Conservation (phyloP, 2,329 filamentous ascomycete species). For the Chalaropsis thielavioides region DNA sequence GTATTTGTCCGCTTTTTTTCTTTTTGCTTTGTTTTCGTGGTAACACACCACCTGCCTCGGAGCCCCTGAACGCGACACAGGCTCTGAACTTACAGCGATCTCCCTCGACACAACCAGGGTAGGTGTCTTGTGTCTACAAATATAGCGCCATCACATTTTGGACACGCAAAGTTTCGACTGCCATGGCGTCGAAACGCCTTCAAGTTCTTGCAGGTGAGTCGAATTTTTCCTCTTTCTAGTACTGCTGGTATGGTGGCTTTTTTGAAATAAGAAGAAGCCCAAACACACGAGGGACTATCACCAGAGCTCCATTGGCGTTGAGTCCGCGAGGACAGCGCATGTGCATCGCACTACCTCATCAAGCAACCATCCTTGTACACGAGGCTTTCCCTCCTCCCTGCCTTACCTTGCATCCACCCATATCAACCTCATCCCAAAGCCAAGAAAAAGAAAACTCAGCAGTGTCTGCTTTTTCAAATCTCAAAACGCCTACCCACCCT, state of each 20-base stretch:
- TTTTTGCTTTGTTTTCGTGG: background rate
- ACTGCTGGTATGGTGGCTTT: background rate
- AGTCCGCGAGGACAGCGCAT: background rate
- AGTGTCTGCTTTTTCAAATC: background rate
- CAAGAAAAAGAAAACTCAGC: background rate
- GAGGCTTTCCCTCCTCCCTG: background rate
- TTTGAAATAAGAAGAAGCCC: background rate
- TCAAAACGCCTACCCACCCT: background rate
- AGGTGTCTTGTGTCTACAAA: background rate
- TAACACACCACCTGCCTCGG: slow-evolving; percentile 6
- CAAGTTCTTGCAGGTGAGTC: slow-evolving; percentile 16
- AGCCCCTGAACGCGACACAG: background rate
- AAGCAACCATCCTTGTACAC: background rate
- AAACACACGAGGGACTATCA: background rate
- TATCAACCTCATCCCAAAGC: background rate
- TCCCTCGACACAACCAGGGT: background rate
- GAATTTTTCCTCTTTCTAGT: background rate
- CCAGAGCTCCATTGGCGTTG: background rate
- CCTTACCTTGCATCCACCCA: background rate
- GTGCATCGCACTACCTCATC: background rate
- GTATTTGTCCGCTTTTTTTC: too few relatives aligned
- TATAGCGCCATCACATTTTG: background rate
- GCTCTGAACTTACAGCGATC: background rate
- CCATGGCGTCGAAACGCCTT: slow-evolving; percentile 16
- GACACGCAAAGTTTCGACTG: background rate